Evolutionary conservation across 768 basidiomycete species (phyloP).

Genomic region (Butyriboletus loyo): DNA sequence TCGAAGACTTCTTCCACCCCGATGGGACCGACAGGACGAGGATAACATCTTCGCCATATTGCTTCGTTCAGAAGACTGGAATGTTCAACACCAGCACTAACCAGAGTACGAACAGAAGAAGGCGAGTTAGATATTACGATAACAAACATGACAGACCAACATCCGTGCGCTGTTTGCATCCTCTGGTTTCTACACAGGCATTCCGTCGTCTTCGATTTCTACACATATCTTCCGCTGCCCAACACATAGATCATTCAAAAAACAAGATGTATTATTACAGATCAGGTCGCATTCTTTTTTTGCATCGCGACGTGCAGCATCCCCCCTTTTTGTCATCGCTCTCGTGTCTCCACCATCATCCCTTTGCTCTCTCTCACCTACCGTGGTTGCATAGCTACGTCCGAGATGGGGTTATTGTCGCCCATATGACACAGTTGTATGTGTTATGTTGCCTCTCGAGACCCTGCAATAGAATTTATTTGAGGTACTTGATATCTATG

Average conservation of each 20-base stretch:
- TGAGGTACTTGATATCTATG: neutral
- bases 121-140: conserved; percentile 36
- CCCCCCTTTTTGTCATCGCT: neutral
- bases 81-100: conserved; percentile 19
- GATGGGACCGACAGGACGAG: conserved; percentile 65
- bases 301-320: conserved; percentile 3
- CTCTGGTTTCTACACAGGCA: conserved; percentile 7
- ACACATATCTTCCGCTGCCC: conserved; percentile 2
- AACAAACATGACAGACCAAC: conserved; percentile 31
- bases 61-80: conserved; percentile 38
- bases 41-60: conserved; percentile 58
- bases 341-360: neutral
- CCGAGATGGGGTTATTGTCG: conserved; percentile 7
- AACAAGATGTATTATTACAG: conserved; percentile 19
- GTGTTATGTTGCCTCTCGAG: conserved; percentile 32
- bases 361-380: conserved; percentile 16
- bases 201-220: no score
- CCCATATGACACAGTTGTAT: conserved; percentile 22
- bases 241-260: conserved; percentile 19
- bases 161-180: neutral
- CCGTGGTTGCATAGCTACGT: conserved; percentile 25
- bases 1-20: conserved; percentile 66
- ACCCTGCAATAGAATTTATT: conserved; percentile 38
- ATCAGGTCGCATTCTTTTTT: conserved; percentile 4
- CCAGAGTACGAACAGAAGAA: conserved; percentile 22